A percentile compares a stretch with the other conserved stretches of the same genome.
Evolutionary conservation across 805 yeast genomes (phyloP).

Genomic region (Wickerhamiella bombiphila): DNA sequence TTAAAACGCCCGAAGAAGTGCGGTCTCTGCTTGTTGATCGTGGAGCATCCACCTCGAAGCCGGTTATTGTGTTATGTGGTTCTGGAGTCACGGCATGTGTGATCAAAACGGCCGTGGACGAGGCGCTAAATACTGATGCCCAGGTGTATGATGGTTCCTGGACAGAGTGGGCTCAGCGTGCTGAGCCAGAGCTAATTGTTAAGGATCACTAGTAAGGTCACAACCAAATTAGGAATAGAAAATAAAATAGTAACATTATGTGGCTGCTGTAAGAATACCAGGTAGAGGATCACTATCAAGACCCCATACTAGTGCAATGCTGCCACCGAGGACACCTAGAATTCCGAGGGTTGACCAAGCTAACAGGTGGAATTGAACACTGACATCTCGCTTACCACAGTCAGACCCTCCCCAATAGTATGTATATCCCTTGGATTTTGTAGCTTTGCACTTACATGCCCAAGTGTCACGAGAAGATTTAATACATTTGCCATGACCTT

Average conservation of each 20-base stretch:
- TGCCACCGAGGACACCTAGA: slow-evolving; percentile 32
- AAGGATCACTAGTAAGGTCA: no score
- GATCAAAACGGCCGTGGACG: slow-evolving; percentile 56
- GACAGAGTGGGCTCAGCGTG: slow-evolving; percentile 70
- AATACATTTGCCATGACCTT: slow-evolving; percentile 27
- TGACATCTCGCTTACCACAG: slow-evolving; percentile 55
- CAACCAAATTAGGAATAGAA: background rate
- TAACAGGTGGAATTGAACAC: slow-evolving; percentile 50
- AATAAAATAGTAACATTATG: background rate
- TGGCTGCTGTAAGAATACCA: slow-evolving; percentile 35
- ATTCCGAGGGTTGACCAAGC: slow-evolving; percentile 50
- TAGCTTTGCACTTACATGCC: slow-evolving; percentile 19
- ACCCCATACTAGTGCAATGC: slow-evolving; percentile 34
- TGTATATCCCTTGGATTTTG: slow-evolving; percentile 19
- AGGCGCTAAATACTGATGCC: slow-evolving; percentile 31
- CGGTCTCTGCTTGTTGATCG: slow-evolving; percentile 32
- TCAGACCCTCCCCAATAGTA: slow-evolving; percentile 30
- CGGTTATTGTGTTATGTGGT: slow-evolving; percentile 82
- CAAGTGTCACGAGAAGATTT: slow-evolving; percentile 19
- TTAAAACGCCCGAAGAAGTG: slow-evolving; percentile 35
- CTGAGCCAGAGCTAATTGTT: slow-evolving; percentile 39
- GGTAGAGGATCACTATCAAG: slow-evolving; percentile 53
- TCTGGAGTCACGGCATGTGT: slow-evolving; percentile 94
- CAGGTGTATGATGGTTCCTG: slow-evolving; percentile 57
- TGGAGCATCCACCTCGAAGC: slow-evolving; percentile 32